A percentile compares a stretch with the other conserved stretches of the same genome.
Evolutionary conservation across 352 stramenopile genomes (phyloP).

Genomic region (Phytophthora constricta): DNA sequence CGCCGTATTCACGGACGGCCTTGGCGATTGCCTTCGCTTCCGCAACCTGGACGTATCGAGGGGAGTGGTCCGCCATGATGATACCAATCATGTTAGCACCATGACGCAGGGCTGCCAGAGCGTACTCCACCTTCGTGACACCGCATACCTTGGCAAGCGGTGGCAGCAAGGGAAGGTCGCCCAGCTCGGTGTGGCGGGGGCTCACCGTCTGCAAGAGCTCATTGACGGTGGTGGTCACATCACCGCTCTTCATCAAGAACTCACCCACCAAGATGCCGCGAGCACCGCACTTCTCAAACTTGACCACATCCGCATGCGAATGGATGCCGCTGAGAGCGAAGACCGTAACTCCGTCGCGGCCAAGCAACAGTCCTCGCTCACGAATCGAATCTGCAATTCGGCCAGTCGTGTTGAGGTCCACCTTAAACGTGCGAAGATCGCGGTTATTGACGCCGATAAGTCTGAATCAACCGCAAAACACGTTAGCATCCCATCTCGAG

Average conservation of each 20-base stretch:
- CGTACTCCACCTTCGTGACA: slow-evolving; percentile 94
- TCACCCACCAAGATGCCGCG: slow-evolving; percentile 96
- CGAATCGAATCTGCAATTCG: slow-evolving; percentile 88
- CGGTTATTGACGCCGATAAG: slow-evolving; percentile 99
- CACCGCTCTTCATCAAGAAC: slow-evolving; percentile 96
- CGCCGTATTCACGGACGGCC: slow-evolving; percentile 94
- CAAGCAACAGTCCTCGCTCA: slow-evolving; percentile 70
- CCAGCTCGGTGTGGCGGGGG: slow-evolving; percentile 39
- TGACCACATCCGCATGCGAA: slow-evolving; percentile 91
- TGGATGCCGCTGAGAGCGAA: slow-evolving; percentile 97
- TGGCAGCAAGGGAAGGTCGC: slow-evolving; percentile 35
- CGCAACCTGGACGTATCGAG: slow-evolving; percentile 84
- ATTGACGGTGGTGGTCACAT: slow-evolving; percentile 90
- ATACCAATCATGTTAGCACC: slow-evolving; percentile 97
- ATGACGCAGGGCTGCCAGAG: slow-evolving; percentile 87
- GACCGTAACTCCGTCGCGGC: slow-evolving; percentile 81
- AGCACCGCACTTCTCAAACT: slow-evolving; percentile 91
- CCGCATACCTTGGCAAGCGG: slow-evolving; percentile 95
- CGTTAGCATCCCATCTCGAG: neutral
- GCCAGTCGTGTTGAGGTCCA: slow-evolving; percentile 96
- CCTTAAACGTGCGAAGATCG: slow-evolving; percentile 98
- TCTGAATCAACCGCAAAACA: slow-evolving; percentile 16
- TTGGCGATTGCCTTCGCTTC: slow-evolving; percentile 92
- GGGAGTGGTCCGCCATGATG: slow-evolving; percentile 96
- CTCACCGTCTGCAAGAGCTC: slow-evolving; percentile 55